Percentiles rank a stretch among this genome's conserved stretches.
Evolutionary conservation across 228 moss, liverwort and hornwort genomes (phyloP).

Genomic region (Sphagnum fallax): DNA sequence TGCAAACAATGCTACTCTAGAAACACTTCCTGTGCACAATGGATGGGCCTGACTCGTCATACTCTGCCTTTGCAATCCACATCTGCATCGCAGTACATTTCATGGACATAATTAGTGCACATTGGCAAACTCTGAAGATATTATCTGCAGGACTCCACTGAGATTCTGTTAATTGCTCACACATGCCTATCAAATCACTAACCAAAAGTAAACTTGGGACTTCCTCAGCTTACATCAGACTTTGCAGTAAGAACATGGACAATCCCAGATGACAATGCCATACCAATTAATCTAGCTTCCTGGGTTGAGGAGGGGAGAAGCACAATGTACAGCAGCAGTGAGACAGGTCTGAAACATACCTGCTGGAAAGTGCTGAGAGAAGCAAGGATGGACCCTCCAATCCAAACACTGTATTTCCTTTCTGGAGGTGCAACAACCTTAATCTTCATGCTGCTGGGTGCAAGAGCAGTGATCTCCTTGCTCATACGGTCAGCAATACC

Average conservation of each 20-base stretch:
- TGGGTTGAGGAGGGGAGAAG: too few relatives aligned
- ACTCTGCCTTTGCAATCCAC: constrained; percentile 62
- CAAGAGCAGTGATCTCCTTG: constrained; percentile 19
- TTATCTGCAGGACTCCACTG: too few relatives aligned
- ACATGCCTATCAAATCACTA: too few relatives aligned
- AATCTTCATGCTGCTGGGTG: constrained; percentile 23
- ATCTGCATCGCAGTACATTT: constrained; percentile 24
- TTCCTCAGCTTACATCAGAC: too few relatives aligned
- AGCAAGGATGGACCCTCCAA: constrained; percentile 19
- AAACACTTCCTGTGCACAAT: constrained; percentile 68
- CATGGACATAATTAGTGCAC: too few relatives aligned
- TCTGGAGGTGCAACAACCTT: constrained; percentile 22
- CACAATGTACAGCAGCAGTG: too few relatives aligned
- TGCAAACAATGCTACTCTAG: constrained; percentile 11
- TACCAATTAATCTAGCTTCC: too few relatives aligned
- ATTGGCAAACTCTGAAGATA: too few relatives aligned
- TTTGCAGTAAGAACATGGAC: too few relatives aligned
- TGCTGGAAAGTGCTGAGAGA: constrained; percentile 36
- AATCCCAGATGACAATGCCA: too few relatives aligned
- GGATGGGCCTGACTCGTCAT: constrained; percentile 53
- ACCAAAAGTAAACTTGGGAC: too few relatives aligned
- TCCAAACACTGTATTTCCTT: constrained; percentile 23
- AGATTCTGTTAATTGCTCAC: too few relatives aligned
- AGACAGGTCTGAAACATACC: constrained; percentile 8
- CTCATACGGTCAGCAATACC: constrained; percentile 24